Base-by-base conservation (phyloP, 73 alveolate genomes). In the Paramecium caudatum region DNA sequence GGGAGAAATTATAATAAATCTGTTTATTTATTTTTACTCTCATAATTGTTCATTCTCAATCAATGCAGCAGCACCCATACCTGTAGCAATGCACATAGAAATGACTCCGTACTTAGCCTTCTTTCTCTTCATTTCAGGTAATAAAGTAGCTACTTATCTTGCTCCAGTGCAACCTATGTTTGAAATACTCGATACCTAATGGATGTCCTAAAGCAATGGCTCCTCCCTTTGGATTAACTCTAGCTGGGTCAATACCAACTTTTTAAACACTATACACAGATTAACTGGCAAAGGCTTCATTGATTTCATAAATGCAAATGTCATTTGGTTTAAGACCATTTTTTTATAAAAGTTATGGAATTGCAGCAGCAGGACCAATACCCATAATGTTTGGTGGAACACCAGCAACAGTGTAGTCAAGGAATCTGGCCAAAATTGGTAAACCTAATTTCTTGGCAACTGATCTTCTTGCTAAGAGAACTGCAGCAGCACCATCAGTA, bases 161-260 rank as follows among this genome's bases (percentile, higher is more conserved):
- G 99, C 99, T 32, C 99, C 99, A 90, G 99, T 98, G 91, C 98
- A 95, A 16, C 98, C 98, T 74, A 41, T 34, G 19, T 1, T 19
- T 74, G 2, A n/a, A 4, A 41, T 19, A 4, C 6, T 16, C 5
- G 7, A 7, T 74, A 47, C 98, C 99, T 33, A 99, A 94, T 36
- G 99, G 99, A 93, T 99, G 99, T 47, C 99, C 99, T 41, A 99
- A 94, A 27, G 99, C 99, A 78, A 98, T 98, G 13, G 99, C 99
- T 47, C 99, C 99, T 19, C 99, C 99, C 95, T 99, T 98, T 61
- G 99, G 98, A 97, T 99, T 99, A 65, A 99, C 94, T 95, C 98
- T 99, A 90, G 94, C 95, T 94, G 92, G 92, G 63, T 98, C 99
- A 82, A 99, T 96, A 50, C 97, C 97, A 46, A 99, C 82, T 81